Evolutionary conservation across 441 rosid genomes (phyloP).

Genomic region (Populus hybrid): DNA sequence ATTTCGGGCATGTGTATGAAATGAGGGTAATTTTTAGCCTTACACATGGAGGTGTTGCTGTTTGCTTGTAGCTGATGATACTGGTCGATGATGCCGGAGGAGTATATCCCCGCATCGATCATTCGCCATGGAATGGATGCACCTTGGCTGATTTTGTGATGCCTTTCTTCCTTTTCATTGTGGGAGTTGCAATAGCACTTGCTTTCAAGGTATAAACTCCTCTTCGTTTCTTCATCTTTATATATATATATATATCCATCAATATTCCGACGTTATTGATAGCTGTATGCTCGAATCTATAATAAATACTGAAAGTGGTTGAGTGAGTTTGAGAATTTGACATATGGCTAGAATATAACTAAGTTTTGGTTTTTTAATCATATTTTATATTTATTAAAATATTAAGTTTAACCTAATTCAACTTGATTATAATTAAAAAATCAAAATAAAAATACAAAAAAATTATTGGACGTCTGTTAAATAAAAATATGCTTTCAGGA

Average conservation of each 20-base stretch:
- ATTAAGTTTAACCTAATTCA: no score
- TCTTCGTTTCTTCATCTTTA: neutral
- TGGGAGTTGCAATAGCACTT: slow-evolving; percentile 68
- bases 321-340: no score
- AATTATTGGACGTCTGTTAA: rapidly evolving
- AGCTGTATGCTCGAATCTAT: no score
- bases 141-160: slow-evolving; percentile 67
- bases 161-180: slow-evolving; percentile 76
- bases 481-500: no score
- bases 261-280: no score
- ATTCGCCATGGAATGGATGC: slow-evolving; percentile 75
- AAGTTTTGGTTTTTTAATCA: no score
- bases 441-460: neutral
- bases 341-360: no score
- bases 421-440: neutral
- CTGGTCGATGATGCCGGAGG: slow-evolving; percentile 61
- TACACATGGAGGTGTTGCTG: neutral
- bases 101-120: slow-evolving; percentile 54
- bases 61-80: slow-evolving; percentile 46
- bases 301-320: no score
- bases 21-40: no score
- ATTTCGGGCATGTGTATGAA: no score
- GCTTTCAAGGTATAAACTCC: slow-evolving; percentile 52
- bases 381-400: no score
- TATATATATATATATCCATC: no score